Percentiles rank a stretch among this genome's conserved stretches.
phyloP scores from a whole-genome alignment of 306 rosid genomes.

The Acacia acuminata region DNA sequence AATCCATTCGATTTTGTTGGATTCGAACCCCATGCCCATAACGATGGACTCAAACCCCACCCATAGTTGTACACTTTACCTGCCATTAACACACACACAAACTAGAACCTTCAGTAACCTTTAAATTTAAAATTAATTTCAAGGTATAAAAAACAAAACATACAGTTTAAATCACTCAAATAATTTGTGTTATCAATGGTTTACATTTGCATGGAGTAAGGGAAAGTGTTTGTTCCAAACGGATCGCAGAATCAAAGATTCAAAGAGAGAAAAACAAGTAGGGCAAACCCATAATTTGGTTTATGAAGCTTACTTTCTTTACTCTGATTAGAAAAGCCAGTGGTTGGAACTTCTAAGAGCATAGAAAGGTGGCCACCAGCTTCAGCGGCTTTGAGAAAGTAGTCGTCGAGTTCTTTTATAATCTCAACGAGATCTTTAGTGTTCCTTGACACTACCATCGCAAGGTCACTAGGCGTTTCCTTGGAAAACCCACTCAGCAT shows the following conservation, averaged over 20 bases:
- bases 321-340: constrained; percentile 55
- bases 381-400: constrained; percentile 86
- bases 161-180: not conserved
- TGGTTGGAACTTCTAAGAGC: constrained; percentile 74
- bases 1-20: constrained; percentile 61
- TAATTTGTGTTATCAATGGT: not conserved
- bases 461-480: constrained; percentile 66
- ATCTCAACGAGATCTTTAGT: constrained; percentile 80
- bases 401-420: constrained; percentile 89
- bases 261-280: not conserved
- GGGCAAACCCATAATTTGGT: not conserved
- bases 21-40: constrained; percentile 76
- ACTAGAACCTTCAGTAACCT: not conserved
- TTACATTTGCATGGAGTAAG: not conserved
- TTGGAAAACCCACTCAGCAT: constrained; percentile 64
- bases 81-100: not conserved
- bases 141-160: not conserved
- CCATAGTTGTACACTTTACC: constrained; percentile 70
- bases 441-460: constrained; percentile 84
- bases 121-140: not conserved
- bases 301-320: constrained; percentile 58
- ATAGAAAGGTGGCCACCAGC: constrained; percentile 47
- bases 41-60: constrained; percentile 65
- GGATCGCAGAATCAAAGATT: not conserved
- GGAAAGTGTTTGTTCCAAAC: not conserved